A percentile compares a stretch with the other conserved stretches of the same genome.
phyloP scores from a whole-genome alignment of 1,139 yeast genomes.

The Kurtzmaniella quercitrusa region DNA sequence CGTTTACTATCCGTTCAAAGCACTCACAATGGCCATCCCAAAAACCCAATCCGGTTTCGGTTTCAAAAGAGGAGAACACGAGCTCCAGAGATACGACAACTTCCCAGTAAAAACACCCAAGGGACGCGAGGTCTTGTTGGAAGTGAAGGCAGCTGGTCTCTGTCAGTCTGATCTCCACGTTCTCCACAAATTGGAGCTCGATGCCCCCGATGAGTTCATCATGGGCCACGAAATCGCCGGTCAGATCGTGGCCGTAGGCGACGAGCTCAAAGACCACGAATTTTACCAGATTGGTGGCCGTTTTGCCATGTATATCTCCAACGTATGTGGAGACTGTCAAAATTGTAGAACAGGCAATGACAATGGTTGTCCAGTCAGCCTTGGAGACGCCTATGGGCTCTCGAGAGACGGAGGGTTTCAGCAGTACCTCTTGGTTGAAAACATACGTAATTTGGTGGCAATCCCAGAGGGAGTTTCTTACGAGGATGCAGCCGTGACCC shows the following conservation, averaged over 20 bases:
- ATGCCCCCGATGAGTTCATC: constrained; percentile 28
- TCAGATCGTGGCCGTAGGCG: constrained; percentile 37
- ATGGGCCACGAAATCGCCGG: constrained; percentile 63
- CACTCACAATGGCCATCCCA: constrained; percentile 12
- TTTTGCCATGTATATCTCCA: constrained; percentile 31
- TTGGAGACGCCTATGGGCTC: constrained; percentile 34
- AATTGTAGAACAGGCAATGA: constrained; percentile 42
- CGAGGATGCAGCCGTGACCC: constrained; percentile 46
- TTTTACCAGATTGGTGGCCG: constrained; percentile 31
- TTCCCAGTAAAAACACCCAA: constrained; percentile 37
- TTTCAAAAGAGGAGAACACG: constrained; percentile 17
- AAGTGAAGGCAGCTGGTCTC: constrained; percentile 50
- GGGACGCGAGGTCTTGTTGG: constrained; percentile 34
- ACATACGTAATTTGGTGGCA: constrained; percentile 33
- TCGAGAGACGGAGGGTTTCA: constrained; percentile 50
- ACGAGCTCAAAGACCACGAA: constrained; percentile 20
- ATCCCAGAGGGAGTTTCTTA: constrained; percentile 45
- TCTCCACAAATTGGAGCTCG: constrained; percentile 23
- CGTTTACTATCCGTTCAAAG: no score
- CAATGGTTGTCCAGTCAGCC: constrained; percentile 26
- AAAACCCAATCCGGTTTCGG: constrained; percentile 22
- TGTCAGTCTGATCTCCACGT: constrained; percentile 51
- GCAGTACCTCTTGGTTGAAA: constrained; percentile 36
- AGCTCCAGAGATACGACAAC: constrained; percentile 20
- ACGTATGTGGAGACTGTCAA: constrained; percentile 43